Evolutionary conservation across 176 grass and related monocot species (phyloP).

Genomic region (Oryza meyeriana): DNA sequence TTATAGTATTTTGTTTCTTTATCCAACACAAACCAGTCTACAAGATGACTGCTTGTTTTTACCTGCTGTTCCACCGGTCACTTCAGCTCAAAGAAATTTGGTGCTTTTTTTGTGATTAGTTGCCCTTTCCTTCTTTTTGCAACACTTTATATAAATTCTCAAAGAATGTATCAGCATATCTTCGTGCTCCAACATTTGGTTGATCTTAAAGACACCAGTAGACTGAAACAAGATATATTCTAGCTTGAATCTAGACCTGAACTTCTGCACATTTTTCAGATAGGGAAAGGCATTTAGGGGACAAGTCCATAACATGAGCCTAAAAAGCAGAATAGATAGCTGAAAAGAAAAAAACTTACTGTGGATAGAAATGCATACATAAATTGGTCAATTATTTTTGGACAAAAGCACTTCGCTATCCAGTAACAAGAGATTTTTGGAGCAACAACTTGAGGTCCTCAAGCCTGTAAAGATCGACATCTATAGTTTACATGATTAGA

Average conservation of each 20-base stretch:
- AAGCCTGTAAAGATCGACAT: conserved; percentile 55
- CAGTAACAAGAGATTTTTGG: conserved; percentile 69
- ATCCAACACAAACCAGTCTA: not conserved
- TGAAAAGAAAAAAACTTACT: conserved; percentile 25
- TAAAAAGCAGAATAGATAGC: not conserved
- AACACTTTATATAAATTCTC: not conserved
- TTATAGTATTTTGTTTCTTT: not conserved
- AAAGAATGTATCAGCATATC: conserved; percentile 23
- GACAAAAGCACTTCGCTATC: conserved; percentile 36
- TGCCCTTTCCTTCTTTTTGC: not conserved
- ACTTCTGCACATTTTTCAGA: not conserved
- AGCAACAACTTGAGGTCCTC: conserved; percentile 80
- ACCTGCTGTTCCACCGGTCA: conserved; percentile 3
- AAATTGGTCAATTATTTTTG: conserved; percentile 23
- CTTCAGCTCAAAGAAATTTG: conserved; percentile 16
- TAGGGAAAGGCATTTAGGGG: not conserved
- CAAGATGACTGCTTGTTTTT: conserved; percentile 11
- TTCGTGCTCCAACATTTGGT: conserved; percentile 18
- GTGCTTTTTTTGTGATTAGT: not conserved
- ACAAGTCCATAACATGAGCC: not conserved
- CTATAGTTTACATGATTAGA: conserved; percentile 17
- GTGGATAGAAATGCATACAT: conserved; percentile 14
- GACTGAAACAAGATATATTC: conserved; percentile 23
- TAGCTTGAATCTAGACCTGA: conserved; percentile 20
- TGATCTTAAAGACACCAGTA: conserved; percentile 26